Base-by-base conservation (phyloP, 306 rosid species). In the Glycine soja region DNA sequence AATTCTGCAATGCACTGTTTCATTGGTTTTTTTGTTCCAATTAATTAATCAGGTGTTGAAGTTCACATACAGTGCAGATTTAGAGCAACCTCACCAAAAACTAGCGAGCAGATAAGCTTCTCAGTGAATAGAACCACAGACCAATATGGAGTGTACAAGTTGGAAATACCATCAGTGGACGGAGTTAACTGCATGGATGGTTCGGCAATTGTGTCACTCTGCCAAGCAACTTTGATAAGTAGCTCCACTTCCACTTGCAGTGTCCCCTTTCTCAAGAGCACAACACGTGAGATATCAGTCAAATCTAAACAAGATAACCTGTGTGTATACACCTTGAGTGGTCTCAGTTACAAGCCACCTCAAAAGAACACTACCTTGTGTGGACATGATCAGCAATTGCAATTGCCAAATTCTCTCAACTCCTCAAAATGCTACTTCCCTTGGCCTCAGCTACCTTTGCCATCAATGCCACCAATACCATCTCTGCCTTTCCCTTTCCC, bases 11-110 rank as follows among this genome's bases (percentile, higher is more conserved):
- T 61, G 61, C 56, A 57, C 32, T 75, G 34, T 78, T 75, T 24
- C 76, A 40, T 64, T 77, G 50, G 9, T 69, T 76, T n/a, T 1
- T 24, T 24, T 24, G 30, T 24, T 24, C 30, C 30, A 24, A 24
- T 24, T 24, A 24, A 64, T 78, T 42, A 47, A 65, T 78, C 82
- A 90, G 97, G 93, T 80, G 95, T 79, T 66, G 91, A 92, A 42
- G 93, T 92, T 71, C 90, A 82, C 46, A 82, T 92, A 84, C 77
- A 83, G 46, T 92, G 97, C 88, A 92, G 85, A 83, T 92, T 92
- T 84, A 86, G 78, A 85, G 93, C 85, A 14, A 82, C 63, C 38
- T 88, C 95, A 4, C 84, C 88, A 30, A 80, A 62, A 82, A 77
- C 84, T 11, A 75, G 78, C 10, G 91, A 89, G 72, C 86, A 86